Conservation (phyloP, 148 eudicot genomes). For the Camellia sinensis region DNA sequence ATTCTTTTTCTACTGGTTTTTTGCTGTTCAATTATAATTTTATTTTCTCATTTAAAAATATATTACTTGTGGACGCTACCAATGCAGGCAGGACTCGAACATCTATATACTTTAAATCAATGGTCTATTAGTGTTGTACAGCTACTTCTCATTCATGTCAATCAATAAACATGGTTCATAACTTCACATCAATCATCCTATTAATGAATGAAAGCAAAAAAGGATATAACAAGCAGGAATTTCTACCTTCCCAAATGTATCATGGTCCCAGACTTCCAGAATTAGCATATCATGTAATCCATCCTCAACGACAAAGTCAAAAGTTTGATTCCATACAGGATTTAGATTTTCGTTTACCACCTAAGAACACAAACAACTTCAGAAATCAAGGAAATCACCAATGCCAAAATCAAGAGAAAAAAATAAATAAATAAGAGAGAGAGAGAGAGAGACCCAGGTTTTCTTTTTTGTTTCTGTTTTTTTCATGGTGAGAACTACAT, state of each 20-base stretch:
- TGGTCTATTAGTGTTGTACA: background rate
- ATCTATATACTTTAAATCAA: background rate
- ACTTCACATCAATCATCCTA: background rate
- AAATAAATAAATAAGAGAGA: too few relatives aligned
- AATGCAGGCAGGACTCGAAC: too few relatives aligned
- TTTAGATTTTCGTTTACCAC: slow-evolving; percentile 84
- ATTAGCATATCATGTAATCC: slow-evolving; percentile 92
- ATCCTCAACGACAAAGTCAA: slow-evolving; percentile 94
- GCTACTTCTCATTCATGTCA: background rate
- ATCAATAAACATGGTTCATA: too few relatives aligned
- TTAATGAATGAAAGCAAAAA: background rate
- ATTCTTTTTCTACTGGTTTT: too few relatives aligned
- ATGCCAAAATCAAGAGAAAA: background rate
- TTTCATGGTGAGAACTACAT: slow-evolving; percentile 71
- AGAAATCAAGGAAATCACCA: slow-evolving; percentile 4
- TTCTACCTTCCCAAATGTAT: slow-evolving; percentile 92
- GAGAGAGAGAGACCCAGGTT: slow-evolving; percentile 57
- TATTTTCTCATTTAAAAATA: too few relatives aligned
- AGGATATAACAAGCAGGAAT: background rate
- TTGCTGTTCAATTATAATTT: background rate
- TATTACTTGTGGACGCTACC: background rate
- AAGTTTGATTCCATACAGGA: slow-evolving; percentile 98
- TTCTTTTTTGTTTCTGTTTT: slow-evolving; percentile 69
- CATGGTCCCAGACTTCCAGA: slow-evolving; percentile 91
- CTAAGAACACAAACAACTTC: slow-evolving; percentile 33